Base-by-base conservation (phyloP, 305 asterid genomes). In the Withania somnifera region DNA sequence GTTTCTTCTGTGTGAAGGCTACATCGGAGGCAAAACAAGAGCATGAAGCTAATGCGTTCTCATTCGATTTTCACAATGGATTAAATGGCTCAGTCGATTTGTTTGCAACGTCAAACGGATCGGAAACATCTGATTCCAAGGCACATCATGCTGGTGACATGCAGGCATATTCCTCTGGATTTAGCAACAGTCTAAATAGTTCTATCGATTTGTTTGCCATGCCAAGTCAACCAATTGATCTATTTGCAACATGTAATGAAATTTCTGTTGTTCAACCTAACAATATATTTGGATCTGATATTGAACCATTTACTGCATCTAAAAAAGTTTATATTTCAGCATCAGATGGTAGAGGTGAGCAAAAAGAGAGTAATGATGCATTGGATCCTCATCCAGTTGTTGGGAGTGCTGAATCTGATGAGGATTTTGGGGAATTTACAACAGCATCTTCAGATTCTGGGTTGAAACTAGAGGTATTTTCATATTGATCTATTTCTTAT, bases 371-470 rank as follows among this genome's bases (percentile, higher is more conserved):
- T 54, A 68, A 68, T 77, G 84, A 67, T 81, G 78, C 24, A 26
- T 63, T 77, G 73, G 80, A 88, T 81, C 64, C 82, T 66, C 78
- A 77, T 80, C 57, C 86, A 20, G 84, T 84, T 82, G 82, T 78
- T 83, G 89, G 26, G 78, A 82, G 38, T 68, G 84, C 77, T 80
- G 91, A 93, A 63, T 76, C 83, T 40, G 93, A 90, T 79, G 96
- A 89, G 34, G 93, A 89, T 81, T 90, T 90, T 89, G 97, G 94
- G 83, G 95, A 90, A 24, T 92, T 92, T 86, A 83, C 90, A n/a
- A 86, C 86, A 58, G 96, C 95, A 78, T 83, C 86, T 52, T 77
- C 86, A 67, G 93, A 86, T 85, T 77, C 84, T 88, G 93, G 79
- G 83, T 81, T 84, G 84, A 77, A 79, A 80, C 77, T 69, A 42